Conservation (phyloP, 805 yeast species). For the Wickerhamomyces xylosicus region DNA sequence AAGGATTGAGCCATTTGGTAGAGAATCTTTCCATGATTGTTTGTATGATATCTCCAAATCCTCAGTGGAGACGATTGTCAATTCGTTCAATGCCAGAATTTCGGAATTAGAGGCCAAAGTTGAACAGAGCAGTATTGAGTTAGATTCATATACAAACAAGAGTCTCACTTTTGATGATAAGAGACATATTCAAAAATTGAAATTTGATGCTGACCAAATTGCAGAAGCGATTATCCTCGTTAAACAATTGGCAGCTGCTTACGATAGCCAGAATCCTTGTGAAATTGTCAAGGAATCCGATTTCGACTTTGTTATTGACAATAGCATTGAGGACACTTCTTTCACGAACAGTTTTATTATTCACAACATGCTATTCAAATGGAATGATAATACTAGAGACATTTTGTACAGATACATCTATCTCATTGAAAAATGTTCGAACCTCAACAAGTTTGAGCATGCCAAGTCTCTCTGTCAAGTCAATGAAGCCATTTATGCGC, state of each 20-base stretch:
- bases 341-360: constrained; percentile 54
- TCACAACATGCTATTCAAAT: constrained; percentile 63
- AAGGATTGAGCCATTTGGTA: constrained; percentile 35
- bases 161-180: constrained; percentile 13
- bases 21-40: constrained; percentile 55
- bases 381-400: constrained; percentile 68
- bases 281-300: constrained; percentile 3
- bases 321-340: constrained; percentile 8
- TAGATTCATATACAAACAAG: constrained; percentile 17
- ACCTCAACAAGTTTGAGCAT: constrained; percentile 31
- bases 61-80: constrained; percentile 30
- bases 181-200: constrained; percentile 8
- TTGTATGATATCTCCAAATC: constrained; percentile 27
- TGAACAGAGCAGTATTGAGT: constrained; percentile 20
- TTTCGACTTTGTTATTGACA: constrained; percentile 7
- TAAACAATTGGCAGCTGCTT: constrained; percentile 5
- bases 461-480: constrained; percentile 40
- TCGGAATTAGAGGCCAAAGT: constrained; percentile 20
- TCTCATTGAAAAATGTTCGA: constrained; percentile 33
- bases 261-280: constrained; percentile 2
- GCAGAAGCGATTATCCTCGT: constrained; percentile 14
- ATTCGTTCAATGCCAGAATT: constrained; percentile 20
- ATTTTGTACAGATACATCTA: constrained; percentile 49
- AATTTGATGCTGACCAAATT: constrained; percentile 15
- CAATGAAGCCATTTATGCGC: constrained; percentile 36